Base-by-base conservation (phyloP, 2,329 filamentous ascomycete species). In the Myriosclerotinia duriaeana region DNA sequence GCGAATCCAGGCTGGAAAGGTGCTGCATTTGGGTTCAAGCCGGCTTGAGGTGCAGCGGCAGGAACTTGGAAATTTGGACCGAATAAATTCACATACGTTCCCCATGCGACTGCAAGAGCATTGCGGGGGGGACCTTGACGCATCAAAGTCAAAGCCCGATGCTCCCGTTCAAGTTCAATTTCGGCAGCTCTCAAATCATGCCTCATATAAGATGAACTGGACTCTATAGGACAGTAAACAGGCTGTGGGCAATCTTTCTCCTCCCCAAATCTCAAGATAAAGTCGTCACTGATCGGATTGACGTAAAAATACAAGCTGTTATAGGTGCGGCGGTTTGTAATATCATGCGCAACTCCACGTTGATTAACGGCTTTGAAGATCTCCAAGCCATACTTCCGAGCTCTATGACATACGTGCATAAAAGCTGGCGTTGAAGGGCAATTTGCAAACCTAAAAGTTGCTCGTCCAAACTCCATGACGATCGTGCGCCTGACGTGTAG, bases 181-280 rank as follows among this genome's bases (percentile, higher is more conserved):
- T 61, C 58, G 4, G 34, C 14, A 26, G 2, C 14, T 17, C 0
- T 5, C 58, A 38, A 20, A 4, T 40, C 58, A 15, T 9, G 4
- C 12, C 1, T 36, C 34, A 38, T 12, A 12, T 26, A 38, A 15
- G 14, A 48, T 2, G n/a, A 20, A 20, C 8, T 20, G 8, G n/a
- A 50, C 44, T 61, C 20, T 26, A 38, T 26, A 26, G 58, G 44
- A 50, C 34, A 50, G 15, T 50, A 61, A 20, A 11, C n/a, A 2
- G 58, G 58, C 5, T 2, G 6, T 6, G 58, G n/a, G 34, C 44
- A 17, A 20, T 7, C 4, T 1, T 1, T 20, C 5, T 61, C n/a
- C 5, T 20, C 14, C 40, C 44, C 44, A n/a, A 61, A 61, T 38
- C 11, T 17, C 58, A 61, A 40, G 58, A 61, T 38, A 50, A 61